Percentiles rank a stretch among this genome's conserved stretches.
Conservation (phyloP, 768 basidiomycete species). For the Trametopsis cervina region DNA sequence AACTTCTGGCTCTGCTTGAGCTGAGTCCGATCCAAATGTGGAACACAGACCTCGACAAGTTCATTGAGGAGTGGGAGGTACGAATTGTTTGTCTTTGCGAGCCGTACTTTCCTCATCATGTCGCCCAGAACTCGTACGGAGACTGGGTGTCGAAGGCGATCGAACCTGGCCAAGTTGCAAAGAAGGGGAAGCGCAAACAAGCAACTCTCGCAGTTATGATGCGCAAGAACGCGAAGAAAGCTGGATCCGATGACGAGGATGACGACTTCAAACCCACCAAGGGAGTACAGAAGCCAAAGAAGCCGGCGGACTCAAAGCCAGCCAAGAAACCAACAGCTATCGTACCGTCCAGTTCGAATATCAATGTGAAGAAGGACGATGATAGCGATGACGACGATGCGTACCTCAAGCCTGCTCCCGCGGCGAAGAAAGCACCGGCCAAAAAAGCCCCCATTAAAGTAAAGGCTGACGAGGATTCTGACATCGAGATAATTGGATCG, state of each 20-base stretch:
- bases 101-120: background rate
- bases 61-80: slow-evolving; percentile 83
- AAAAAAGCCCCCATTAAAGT: slow-evolving; percentile 33
- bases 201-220: slow-evolving; percentile 44
- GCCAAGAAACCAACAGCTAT: slow-evolving; percentile 27
- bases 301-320: slow-evolving; percentile 23
- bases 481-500: slow-evolving; percentile 22
- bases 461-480: slow-evolving; percentile 37
- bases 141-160: slow-evolving; percentile 38
- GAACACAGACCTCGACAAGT: slow-evolving; percentile 82
- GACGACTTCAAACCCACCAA: slow-evolving; percentile 54
- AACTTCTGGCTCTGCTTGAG: slow-evolving; percentile 71
- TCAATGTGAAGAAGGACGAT: slow-evolving; percentile 34
- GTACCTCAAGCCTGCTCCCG: slow-evolving; percentile 8
- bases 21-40: slow-evolving; percentile 79
- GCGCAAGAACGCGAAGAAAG: slow-evolving; percentile 32
- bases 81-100: slow-evolving; percentile 22
- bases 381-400: slow-evolving; percentile 37
- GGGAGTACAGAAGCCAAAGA: slow-evolving; percentile 28
- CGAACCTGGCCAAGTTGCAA: slow-evolving; percentile 38
- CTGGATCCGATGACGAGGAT: slow-evolving; percentile 28
- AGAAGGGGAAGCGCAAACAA: slow-evolving; percentile 53
- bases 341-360: slow-evolving; percentile 35
- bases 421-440: slow-evolving; percentile 16
- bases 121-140: slow-evolving; percentile 31